These are phyloP conservation scores for Phytophthora syringae DNA, from an alignment of 352 stramenopile species.

Conservation along the genomic window DNA sequence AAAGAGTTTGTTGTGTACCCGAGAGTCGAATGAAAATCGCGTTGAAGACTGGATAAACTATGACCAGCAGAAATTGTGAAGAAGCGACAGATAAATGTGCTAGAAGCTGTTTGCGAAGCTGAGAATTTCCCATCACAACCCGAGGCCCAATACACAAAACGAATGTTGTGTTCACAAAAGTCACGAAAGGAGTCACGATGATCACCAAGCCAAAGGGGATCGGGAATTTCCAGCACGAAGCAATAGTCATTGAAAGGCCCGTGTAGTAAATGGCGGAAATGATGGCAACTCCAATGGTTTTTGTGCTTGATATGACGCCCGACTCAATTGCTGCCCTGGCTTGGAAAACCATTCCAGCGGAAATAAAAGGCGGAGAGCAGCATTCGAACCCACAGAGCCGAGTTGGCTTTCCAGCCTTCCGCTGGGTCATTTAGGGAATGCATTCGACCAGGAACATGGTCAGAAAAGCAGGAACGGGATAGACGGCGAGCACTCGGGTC, in stretches of 20 bases:
- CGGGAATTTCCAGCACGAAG: too few relatives aligned
- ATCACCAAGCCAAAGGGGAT: too few relatives aligned
- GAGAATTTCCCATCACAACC: not conserved
- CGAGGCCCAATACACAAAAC: too few relatives aligned
- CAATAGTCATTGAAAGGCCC: conserved; percentile 5
- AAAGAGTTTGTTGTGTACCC: too few relatives aligned
- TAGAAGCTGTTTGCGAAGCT: conserved; percentile 2
- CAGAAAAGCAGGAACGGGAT: conserved; percentile 3
- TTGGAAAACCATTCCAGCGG: not conserved
- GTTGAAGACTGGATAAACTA: too few relatives aligned
- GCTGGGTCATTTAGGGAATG: not conserved
- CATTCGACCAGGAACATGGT: not conserved
- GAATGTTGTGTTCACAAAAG: conserved; percentile 11
- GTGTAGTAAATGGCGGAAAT: conserved; percentile 8
- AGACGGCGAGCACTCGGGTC: not conserved
- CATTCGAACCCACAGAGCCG: too few relatives aligned
- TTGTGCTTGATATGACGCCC: not conserved
- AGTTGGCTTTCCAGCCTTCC: not conserved
- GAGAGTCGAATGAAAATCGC: too few relatives aligned
- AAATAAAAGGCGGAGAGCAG: too few relatives aligned
- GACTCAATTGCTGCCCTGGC: not conserved
- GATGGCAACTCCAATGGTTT: not conserved
- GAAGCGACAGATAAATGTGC: conserved; percentile 7
- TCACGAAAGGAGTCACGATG: conserved; percentile 3
- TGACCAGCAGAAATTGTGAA: conserved; percentile 12